phyloP scores from a whole-genome alignment of 2,329 filamentous ascomycete species.

The Aspergillus fijiensis region DNA sequence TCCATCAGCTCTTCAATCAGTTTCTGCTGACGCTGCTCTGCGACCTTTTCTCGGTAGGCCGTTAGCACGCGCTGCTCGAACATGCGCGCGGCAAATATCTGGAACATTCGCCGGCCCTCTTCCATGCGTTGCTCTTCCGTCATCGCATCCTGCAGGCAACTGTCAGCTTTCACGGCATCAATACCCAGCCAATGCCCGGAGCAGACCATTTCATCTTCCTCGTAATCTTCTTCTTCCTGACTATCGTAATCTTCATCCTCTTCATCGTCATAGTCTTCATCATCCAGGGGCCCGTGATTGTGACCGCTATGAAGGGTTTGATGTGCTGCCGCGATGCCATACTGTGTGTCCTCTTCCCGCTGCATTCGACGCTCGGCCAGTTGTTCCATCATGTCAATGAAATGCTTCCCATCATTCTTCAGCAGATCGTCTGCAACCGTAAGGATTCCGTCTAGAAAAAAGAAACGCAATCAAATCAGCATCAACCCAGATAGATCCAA shows the following conservation, averaged over 20 bases:
- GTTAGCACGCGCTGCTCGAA: slow-evolving; percentile 96
- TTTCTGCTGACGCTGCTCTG: slow-evolving; percentile 84
- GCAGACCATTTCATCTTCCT: slow-evolving; percentile 64
- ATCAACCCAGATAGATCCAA: slow-evolving; percentile 18
- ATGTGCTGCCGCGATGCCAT: slow-evolving; percentile 60
- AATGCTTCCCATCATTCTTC: slow-evolving; percentile 98
- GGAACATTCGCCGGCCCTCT: slow-evolving; percentile 96
- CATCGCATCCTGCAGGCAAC: slow-evolving; percentile 74
- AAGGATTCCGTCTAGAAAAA: slow-evolving; percentile 76
- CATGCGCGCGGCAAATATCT: slow-evolving; percentile 98
- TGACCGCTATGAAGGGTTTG: slow-evolving; percentile 66
- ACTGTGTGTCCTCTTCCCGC: slow-evolving; percentile 84
- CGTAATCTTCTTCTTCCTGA: slow-evolving; percentile 64
- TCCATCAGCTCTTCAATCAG: slow-evolving; percentile 89
- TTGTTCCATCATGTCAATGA: slow-evolving; percentile 99
- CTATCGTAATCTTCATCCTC: slow-evolving; percentile 69
- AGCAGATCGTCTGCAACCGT: slow-evolving; percentile 97
- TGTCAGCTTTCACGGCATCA: slow-evolving; percentile 37
- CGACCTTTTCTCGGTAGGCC: slow-evolving; percentile 97
- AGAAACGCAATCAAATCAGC: slow-evolving; percentile 41
- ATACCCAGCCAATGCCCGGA: slow-evolving; percentile 11
- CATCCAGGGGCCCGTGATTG: slow-evolving; percentile 73
- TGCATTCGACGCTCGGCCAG: slow-evolving; percentile 96
- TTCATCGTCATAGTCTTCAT: slow-evolving; percentile 70
- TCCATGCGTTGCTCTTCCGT: slow-evolving; percentile 99